Conservation (phyloP, 1,284 basidiomycete genomes). For the Phlebopus sp. region DNA sequence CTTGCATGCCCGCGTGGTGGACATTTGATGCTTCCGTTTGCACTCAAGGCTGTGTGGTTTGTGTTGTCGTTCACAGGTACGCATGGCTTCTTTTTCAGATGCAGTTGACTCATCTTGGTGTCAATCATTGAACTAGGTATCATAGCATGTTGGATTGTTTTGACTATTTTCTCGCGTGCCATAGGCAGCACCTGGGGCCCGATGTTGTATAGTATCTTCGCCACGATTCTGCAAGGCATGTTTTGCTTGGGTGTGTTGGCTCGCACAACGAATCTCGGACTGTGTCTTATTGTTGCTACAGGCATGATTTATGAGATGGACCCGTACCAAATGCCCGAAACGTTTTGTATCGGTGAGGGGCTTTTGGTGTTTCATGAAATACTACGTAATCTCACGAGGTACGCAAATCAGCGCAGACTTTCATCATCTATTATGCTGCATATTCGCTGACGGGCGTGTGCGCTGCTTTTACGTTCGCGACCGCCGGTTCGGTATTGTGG, state of each 20-base stretch:
- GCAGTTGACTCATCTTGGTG: background rate
- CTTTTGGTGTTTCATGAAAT: background rate
- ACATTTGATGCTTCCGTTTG: conserved; percentile 25
- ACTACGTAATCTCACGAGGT: background rate
- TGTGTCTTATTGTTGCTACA: conserved; percentile 25
- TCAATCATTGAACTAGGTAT: conserved; percentile 10
- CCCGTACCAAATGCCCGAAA: conserved; percentile 51
- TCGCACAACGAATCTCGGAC: background rate
- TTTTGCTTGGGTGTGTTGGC: conserved; percentile 28
- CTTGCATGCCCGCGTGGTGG: background rate
- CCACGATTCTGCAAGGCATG: conserved; percentile 23
- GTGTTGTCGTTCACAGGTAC: conserved; percentile 24
- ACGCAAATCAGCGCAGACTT: conserved; percentile 17
- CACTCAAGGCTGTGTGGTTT: conserved; percentile 28
- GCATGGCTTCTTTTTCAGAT: background rate
- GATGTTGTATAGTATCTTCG: conserved; percentile 21
- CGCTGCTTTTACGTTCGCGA: too few species aligned
- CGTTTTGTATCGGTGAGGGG: conserved; percentile 53
- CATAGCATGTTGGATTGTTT: conserved; percentile 23
- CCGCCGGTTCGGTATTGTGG: conserved; percentile 22
- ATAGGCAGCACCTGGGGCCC: conserved; percentile 22
- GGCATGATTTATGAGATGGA: conserved; percentile 65
- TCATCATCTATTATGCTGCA: conserved; percentile 8
- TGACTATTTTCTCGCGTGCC: conserved; percentile 19
- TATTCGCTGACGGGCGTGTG: too few species aligned